Base-by-base conservation (phyloP, 2,329 filamentous ascomycete species). In the Fusarium nygamai region DNA sequence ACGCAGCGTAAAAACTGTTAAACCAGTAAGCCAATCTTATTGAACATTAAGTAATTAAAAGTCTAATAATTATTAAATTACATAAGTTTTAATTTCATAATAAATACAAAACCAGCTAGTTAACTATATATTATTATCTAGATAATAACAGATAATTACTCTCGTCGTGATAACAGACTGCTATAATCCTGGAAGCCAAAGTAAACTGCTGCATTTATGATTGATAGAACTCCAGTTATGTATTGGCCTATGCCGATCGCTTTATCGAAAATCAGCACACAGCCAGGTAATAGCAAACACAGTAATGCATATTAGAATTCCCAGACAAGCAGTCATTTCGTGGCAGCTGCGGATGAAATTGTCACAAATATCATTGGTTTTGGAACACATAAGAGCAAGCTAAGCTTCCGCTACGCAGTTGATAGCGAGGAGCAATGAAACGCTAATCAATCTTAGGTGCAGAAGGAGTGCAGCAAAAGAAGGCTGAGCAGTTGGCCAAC, bases 331-430 rank as follows among this genome's bases (percentile, higher is more conserved):
- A 27, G 6, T 20, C 17, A 27, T 16, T 13, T 16, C n/a, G 3
- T 20, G 3, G 17, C 2, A 11, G 1, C 12, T 11, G 2, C 4
- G 5, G n/a, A 20, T 8, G 8, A 11, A 24, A 53, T 8, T 34
- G 31, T 1, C 2, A 39, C 3, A 3, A 13, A 54, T 19, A 4
- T 17, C 20, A 29, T 54, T 54, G 4, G 20, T 4, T n/a, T 10
- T 10, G 9, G 6, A 8, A 12, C 14, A 13, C 11, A 6, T 20
- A 2, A 3, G 13, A 17, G 24, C 9, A 22, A 6, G 50, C 16
- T 27, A 13, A 38, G 34, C 24, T 38, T 38, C 14, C 11, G 2
- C 51, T 38, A 5, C 5, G 4, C 1, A 34, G 6, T 17, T 39
- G 24, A 10, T 7, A n/a, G 10, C 6, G 29, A 54, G 34, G 2